Percentiles rank a stretch among this genome's conserved stretches.
phyloP scores from a whole-genome alignment of 2,329 filamentous ascomycete species.

The Nemania bipapillata region DNA sequence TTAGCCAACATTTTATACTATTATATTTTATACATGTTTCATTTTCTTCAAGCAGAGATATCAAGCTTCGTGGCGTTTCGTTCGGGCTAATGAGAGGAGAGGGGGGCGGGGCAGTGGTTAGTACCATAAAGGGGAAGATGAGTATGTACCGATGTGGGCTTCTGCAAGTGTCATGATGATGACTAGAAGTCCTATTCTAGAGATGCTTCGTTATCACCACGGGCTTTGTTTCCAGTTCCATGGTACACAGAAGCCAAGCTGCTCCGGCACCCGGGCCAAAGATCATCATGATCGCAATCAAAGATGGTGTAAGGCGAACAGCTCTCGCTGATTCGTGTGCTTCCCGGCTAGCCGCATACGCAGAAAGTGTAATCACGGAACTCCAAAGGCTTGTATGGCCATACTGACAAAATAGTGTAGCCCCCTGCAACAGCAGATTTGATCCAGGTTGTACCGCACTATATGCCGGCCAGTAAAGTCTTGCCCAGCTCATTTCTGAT shows the following conservation, averaged over 20 bases:
- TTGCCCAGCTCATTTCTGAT: background rate
- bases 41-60: no score
- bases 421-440: constrained; percentile 5
- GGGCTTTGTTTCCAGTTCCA: background rate
- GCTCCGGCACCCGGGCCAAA: background rate
- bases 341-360: background rate
- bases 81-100: no score
- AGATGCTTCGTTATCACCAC: background rate
- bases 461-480: constrained; percentile 19
- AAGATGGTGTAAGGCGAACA: background rate
- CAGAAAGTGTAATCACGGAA: background rate
- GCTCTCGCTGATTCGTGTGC: background rate
- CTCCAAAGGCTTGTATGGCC: background rate
- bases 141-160: no score
- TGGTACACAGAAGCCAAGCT: background rate
- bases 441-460: constrained; percentile 4
- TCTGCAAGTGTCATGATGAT: no score
- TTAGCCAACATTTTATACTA: no score
- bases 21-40: no score
- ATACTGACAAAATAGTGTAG: constrained; percentile 20
- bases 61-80: no score
- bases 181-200: background rate
- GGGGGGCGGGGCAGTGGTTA: no score
- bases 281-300: background rate
- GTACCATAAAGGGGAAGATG: no score